These are phyloP conservation scores for Coemansia sp. DNA, from an alignment of 192 early-diverging fungal genomes.

Conservation along the genomic window DNA sequence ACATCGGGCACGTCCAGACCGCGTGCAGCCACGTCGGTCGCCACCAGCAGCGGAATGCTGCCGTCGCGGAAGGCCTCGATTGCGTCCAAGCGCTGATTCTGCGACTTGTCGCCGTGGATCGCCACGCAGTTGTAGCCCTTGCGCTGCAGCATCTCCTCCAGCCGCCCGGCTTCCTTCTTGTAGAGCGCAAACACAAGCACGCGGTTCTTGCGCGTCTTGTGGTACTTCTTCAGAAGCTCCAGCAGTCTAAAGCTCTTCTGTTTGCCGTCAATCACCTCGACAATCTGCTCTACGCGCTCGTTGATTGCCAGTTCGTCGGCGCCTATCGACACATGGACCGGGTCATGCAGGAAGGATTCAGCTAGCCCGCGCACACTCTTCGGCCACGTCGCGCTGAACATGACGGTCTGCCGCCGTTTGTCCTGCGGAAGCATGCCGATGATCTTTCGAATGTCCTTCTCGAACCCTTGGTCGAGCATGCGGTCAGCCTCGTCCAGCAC, in stretches of 20 bases:
- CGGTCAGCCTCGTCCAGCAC: conserved; percentile 97
- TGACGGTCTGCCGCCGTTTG: conserved; percentile 80
- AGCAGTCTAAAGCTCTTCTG: conserved; percentile 73
- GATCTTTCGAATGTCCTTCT: conserved; percentile 84
- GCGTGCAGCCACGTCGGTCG: conserved; percentile 91
- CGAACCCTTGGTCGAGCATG: conserved; percentile 95
- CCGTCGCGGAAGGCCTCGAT: conserved; percentile 80
- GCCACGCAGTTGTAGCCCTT: conserved; percentile 78
- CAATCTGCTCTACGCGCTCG: conserved; percentile 77
- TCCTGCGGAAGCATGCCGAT: conserved; percentile 67
- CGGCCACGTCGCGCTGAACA: conserved; percentile 98
- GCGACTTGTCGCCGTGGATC: conserved; percentile 91
- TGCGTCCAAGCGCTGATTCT: conserved; percentile 74
- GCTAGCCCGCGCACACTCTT: conserved; percentile 82
- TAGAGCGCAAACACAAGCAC: conserved; percentile 93
- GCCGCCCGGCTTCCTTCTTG: conserved; percentile 88
- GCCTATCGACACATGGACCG: conserved; percentile 81
- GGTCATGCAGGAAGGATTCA: conserved; percentile 71
- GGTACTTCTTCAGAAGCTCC: conserved; percentile 76
- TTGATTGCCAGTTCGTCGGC: conserved; percentile 86
- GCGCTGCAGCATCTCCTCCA: conserved; percentile 68
- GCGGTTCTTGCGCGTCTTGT: conserved; percentile 79
- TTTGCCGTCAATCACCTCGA: conserved; percentile 80
- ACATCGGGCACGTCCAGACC: conserved; percentile 88
- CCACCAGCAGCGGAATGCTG: conserved; percentile 77